Base-by-base conservation (phyloP, 805 yeast genomes). In the Metschnikowia henanensis region DNA sequence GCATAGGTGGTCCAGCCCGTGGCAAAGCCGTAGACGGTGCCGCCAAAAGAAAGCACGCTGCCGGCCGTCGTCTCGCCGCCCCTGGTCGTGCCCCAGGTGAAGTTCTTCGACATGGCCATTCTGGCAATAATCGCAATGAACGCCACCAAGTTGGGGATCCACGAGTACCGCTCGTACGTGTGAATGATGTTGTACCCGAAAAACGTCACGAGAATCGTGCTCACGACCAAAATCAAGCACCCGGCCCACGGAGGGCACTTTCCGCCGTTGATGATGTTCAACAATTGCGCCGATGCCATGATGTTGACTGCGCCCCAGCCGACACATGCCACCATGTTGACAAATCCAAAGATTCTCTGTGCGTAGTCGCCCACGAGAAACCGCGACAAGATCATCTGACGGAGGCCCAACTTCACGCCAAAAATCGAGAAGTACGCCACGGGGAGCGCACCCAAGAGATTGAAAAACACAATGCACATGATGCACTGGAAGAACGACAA, bases 221-320 rank as follows among this genome's bases (percentile, higher is more conserved):
- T 72, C 33, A 81, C 43, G 28, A 86, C 77, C 56, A 91, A 70
- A 46, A 91, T 77, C 40, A 91, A 57, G 65, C 95, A 84, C 28
- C 94, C 97, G 30, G 89, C 97, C 94, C 95, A 87, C 30, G 92
- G 86, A 31, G 97, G 97, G 53, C 84, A 70, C 21, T 70, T 69
- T 30, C 72, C 73, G 49, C 72, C 70, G 71, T 88, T 88, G 48
- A 91, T 84, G 60, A 85, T 80, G 66, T 84, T 81, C 47, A 90
- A 72, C 51, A 90, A 70, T 64, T 88, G 94, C 19, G 96, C 96
- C 28, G 94, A 81, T 23, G 90, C 85, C 79, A 90, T 86, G 49
- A 87, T 87, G 67, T 91, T 91, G 37, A 89, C 92, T 8, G 96
- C 88, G 66, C 94, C 87, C 97, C 97, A 91, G 56, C 97, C 97